phyloP scores from a whole-genome alignment of 2,329 filamentous ascomycete genomes.

The Daldinia sp. region DNA sequence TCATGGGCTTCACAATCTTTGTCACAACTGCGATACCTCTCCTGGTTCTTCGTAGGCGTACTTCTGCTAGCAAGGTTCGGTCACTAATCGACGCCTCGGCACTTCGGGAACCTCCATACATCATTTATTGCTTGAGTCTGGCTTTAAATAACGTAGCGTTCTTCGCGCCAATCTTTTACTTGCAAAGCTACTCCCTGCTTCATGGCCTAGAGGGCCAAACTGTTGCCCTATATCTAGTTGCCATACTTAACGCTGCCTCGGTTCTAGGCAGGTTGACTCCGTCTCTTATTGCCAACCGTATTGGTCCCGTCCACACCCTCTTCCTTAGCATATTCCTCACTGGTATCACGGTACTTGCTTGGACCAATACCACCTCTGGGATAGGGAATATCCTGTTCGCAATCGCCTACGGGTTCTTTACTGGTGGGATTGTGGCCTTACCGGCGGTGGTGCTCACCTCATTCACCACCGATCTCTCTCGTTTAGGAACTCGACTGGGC shows the following conservation, averaged over 20 bases:
- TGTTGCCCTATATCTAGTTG: conserved; percentile 60
- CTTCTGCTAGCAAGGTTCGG: conserved; percentile 26
- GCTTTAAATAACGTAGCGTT: conserved; percentile 54
- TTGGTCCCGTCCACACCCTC: conserved; percentile 57
- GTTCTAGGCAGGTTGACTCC: conserved; percentile 63
- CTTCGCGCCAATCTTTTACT: conserved; percentile 60
- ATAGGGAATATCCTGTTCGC: conserved; percentile 58
- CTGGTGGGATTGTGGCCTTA: conserved; percentile 59
- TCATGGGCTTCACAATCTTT: conserved; percentile 58
- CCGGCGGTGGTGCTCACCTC: conserved; percentile 57
- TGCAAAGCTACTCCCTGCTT: conserved; percentile 58
- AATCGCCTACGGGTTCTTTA: conserved; percentile 61
- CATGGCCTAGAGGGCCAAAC: conserved; percentile 49
- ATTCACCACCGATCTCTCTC: conserved; percentile 56
- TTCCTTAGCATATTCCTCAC: conserved; percentile 54
- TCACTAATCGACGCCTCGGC: conserved; percentile 50
- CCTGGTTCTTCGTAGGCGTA: conserved; percentile 48
- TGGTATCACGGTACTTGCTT: conserved; percentile 54
- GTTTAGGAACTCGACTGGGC: conserved; percentile 60
- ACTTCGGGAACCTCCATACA: conserved; percentile 51
- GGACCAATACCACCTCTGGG: conserved; percentile 55
- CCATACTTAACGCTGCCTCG: conserved; percentile 64
- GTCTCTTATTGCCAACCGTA: conserved; percentile 57
- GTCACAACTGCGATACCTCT: conserved; percentile 50
- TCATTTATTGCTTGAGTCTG: conserved; percentile 51